Conservation (phyloP, 306 rosid genomes). For the Echinosophora koreensis region DNA sequence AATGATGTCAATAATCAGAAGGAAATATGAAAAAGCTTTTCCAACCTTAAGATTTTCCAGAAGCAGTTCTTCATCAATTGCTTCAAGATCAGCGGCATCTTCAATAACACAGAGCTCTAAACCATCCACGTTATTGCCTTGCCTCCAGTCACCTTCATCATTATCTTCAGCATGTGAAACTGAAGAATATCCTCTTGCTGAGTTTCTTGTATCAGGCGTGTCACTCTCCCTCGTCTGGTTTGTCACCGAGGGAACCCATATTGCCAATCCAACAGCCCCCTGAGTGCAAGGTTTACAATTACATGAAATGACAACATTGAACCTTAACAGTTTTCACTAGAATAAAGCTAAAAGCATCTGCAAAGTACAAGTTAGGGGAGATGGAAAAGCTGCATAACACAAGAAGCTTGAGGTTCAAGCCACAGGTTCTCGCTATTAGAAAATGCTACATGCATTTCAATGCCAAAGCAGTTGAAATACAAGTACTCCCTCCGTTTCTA, state of each 20-base stretch:
- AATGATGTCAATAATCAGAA: conserved; percentile 18
- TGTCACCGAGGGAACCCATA: conserved; percentile 98
- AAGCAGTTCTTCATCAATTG: conserved; percentile 67
- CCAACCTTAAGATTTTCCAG: conserved; percentile 83
- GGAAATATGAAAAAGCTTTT: conserved; percentile 32
- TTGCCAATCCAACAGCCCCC: conserved; percentile 99
- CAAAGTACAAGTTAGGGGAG: conserved; percentile 14
- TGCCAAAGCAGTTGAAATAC: conserved; percentile 33
- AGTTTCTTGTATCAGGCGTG: conserved; percentile 59
- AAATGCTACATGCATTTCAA: conserved; percentile 31
- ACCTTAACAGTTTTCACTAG: conserved; percentile 4
- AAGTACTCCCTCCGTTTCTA: conserved; percentile 6
- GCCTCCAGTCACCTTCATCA: conserved; percentile 60
- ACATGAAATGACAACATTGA: conserved; percentile 30
- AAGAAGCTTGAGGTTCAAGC: conserved; percentile 35
- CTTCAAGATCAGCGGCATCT: conserved; percentile 58
- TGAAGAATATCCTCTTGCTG: conserved; percentile 73
- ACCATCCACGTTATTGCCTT: conserved; percentile 52
- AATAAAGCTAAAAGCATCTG: conserved; percentile 2
- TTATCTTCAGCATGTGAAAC: conserved; percentile 64
- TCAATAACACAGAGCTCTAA: conserved; percentile 72
- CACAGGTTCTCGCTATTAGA: conserved; percentile 1
- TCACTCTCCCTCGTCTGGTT: conserved; percentile 78
- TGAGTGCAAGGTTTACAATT: conserved; percentile 46
- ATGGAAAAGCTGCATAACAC: conserved; percentile 33